Conservation (phyloP, 176 grass and related monocot species). For the Triticum turgidum region DNA sequence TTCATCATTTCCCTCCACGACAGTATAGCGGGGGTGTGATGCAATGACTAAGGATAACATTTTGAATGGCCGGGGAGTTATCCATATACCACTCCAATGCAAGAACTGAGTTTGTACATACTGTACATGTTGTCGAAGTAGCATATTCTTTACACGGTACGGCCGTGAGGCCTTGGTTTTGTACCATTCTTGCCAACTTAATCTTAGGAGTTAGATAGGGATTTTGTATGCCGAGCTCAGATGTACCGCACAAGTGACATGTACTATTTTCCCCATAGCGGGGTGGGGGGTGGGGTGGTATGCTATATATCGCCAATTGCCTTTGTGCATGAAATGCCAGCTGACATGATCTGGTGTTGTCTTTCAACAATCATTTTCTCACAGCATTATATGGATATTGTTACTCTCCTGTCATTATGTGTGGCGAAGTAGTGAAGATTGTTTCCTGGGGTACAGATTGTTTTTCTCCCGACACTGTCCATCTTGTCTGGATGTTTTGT, state of each 20-base stretch:
- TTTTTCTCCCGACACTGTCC: background rate
- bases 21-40: slow-evolving; percentile 5
- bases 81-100: slow-evolving; percentile 23
- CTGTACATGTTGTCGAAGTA: slow-evolving; percentile 46
- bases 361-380: background rate
- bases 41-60: slow-evolving; percentile 19
- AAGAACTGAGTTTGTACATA: slow-evolving; percentile 36
- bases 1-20: slow-evolving; percentile 28
- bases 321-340: background rate
- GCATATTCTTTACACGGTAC: slow-evolving; percentile 46
- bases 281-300: background rate
- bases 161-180: slow-evolving; percentile 37
- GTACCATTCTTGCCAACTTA: slow-evolving; percentile 37
- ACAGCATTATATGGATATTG: background rate
- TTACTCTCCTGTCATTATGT: slow-evolving; percentile 13
- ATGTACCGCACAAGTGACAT: background rate
- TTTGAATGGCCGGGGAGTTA: background rate
- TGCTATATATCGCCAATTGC: background rate
- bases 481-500: background rate
- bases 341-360: background rate
- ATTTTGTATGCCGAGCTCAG: slow-evolving; percentile 28
- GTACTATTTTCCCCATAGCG: background rate
- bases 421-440: background rate
- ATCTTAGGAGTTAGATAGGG: slow-evolving; percentile 35
- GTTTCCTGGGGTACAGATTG: background rate